Conservation (phyloP, 116 monocot species). For the Trichopus zeylanicus region DNA sequence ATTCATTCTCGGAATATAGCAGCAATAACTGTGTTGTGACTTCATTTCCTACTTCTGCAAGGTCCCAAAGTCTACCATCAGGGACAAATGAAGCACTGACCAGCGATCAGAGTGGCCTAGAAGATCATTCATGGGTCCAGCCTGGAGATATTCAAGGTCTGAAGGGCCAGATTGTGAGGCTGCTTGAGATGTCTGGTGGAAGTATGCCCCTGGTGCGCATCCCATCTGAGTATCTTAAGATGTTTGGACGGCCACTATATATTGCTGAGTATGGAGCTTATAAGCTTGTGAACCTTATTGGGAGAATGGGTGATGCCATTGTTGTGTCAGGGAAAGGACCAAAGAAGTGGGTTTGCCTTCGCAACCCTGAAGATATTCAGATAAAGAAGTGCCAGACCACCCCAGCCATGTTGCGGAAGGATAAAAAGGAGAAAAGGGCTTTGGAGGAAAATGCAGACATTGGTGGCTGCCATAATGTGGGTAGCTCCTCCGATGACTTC, state of each 20-base stretch:
- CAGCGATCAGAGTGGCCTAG: conserved; percentile 15
- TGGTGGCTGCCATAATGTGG: conserved; percentile 19
- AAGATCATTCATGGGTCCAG: conserved; percentile 44
- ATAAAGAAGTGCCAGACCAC: conserved; percentile 25
- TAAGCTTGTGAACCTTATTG: conserved; percentile 67
- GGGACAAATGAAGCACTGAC: conserved; percentile 19
- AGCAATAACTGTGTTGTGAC: conserved; percentile 14
- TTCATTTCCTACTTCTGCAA: conserved; percentile 28
- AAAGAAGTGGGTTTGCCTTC: conserved; percentile 46
- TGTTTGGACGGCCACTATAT: conserved; percentile 63
- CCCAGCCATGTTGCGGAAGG: conserved; percentile 19
- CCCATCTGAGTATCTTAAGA: conserved; percentile 56
- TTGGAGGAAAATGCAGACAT: conserved; percentile 19
- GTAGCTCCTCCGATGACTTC: conserved; percentile 61
- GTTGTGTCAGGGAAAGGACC: conserved; percentile 54
- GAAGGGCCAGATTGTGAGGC: conserved; percentile 51
- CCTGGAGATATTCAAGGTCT: conserved; percentile 76
- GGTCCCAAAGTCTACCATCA: conserved; percentile 31
- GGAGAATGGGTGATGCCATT: conserved; percentile 51
- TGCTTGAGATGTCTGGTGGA: conserved; percentile 68
- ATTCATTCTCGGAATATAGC: conserved; percentile 15
- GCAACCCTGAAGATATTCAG: conserved; percentile 24
- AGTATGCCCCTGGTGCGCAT: conserved; percentile 60
- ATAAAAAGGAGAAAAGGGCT: conserved; percentile 27
- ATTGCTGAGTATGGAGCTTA: conserved; percentile 64